These are phyloP conservation scores for Sporobolomyces pararoseus DNA, from an alignment of 768 basidiomycete species.

Conservation along the genomic window DNA sequence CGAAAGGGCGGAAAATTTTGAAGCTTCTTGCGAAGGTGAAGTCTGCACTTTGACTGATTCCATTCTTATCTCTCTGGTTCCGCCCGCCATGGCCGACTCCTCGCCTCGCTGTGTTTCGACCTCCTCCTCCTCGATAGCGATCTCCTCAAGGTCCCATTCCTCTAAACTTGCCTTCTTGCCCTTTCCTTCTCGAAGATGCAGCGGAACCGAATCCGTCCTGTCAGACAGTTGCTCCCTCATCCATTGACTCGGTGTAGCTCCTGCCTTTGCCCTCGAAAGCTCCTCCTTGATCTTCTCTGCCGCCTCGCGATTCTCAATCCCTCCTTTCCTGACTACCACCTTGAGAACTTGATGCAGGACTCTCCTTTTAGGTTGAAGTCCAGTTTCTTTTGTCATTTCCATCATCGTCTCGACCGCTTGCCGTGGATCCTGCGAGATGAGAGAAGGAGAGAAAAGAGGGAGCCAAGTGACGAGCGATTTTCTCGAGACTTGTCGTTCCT, in stretches of 20 bases:
- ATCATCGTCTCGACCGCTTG: neutral
- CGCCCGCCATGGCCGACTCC: too few relatives aligned
- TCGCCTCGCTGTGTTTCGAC: too few relatives aligned
- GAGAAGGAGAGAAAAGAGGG: slow-evolving; percentile 18
- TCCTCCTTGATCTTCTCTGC: neutral
- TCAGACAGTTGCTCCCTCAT: neutral
- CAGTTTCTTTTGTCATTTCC: slow-evolving; percentile 21
- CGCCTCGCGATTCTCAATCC: neutral
- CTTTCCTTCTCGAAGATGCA: neutral
- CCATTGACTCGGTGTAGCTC: neutral
- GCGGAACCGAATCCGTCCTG: neutral
- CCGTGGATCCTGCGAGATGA: slow-evolving; percentile 22
- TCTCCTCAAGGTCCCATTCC: too few relatives aligned
- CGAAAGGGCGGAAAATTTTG: too few relatives aligned
- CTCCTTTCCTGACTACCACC: slow-evolving; percentile 32
- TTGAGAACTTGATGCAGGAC: slow-evolving; percentile 26
- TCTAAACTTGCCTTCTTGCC: neutral
- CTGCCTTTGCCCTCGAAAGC: neutral
- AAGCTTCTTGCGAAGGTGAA: too few relatives aligned
- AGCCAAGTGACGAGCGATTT: slow-evolving; percentile 10
- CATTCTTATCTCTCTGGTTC: too few relatives aligned
- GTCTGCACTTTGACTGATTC: too few relatives aligned
- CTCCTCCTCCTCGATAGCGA: neutral
- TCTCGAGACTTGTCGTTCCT: neutral
- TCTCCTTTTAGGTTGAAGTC: neutral